Percentiles rank a stretch among this genome's conserved stretches.
These are phyloP conservation scores for Cicer cuneatum DNA, from an alignment of 306 rosid species.

Conservation along the genomic window DNA sequence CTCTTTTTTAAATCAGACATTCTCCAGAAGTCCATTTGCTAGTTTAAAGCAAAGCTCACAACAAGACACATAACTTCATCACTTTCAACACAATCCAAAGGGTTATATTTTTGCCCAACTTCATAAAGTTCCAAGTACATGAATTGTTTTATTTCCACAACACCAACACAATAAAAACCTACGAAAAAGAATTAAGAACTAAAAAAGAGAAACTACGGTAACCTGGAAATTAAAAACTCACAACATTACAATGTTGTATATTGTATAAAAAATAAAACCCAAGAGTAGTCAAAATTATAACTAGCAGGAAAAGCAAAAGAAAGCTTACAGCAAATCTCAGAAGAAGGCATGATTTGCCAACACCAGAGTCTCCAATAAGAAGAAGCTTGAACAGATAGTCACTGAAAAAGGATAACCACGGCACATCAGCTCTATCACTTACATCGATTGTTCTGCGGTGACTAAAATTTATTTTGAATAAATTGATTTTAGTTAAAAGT, in stretches of 20 bases:
- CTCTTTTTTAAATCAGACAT: background rate
- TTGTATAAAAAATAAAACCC: background rate
- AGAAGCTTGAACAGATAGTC: slow-evolving; percentile 96
- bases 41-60: slow-evolving; percentile 8
- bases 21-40: background rate
- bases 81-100: background rate
- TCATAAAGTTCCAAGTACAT: background rate
- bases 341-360: slow-evolving; percentile 93
- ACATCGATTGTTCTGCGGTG: too few relatives aligned
- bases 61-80: slow-evolving; percentile 3
- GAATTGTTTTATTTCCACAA: background rate
- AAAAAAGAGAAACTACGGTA: background rate
- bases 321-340: slow-evolving; percentile 94
- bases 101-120: background rate
- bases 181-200: slow-evolving; percentile 1
- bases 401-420: slow-evolving; percentile 52
- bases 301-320: slow-evolving; percentile 14
- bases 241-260: background rate
- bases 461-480: too few relatives aligned
- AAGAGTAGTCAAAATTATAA: slow-evolving; percentile 21
- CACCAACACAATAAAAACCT: slow-evolving; percentile 26
- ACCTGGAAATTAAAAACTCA: background rate
- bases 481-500: too few relatives aligned
- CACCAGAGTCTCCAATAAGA: slow-evolving; percentile 97
- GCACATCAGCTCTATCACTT: slow-evolving; percentile 11